These are phyloP conservation scores for Cordyceps javanica DNA, from an alignment of 2,329 filamentous ascomycete genomes.

Conservation along the genomic window DNA sequence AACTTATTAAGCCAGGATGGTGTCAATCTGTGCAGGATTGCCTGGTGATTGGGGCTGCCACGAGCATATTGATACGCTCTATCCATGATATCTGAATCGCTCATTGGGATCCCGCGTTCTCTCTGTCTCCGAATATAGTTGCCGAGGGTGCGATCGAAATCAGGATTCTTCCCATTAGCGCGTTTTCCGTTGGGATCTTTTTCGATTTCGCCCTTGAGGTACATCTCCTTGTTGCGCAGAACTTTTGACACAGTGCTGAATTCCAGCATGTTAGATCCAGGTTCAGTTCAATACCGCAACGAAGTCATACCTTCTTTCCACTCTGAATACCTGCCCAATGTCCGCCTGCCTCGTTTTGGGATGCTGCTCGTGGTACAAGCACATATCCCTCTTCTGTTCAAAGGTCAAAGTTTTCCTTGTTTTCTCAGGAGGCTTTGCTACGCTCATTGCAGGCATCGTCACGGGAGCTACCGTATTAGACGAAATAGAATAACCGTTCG, in stretches of 20 bases:
- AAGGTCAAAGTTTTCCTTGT: constrained; percentile 86
- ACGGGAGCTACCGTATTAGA: constrained; percentile 53
- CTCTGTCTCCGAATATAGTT: constrained; percentile 83
- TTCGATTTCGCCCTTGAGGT: constrained; percentile 77
- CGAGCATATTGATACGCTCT: constrained; percentile 78
- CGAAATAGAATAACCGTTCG: constrained; percentile 50
- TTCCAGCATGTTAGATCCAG: constrained; percentile 19
- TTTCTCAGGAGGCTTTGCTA: constrained; percentile 39
- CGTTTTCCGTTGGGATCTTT: constrained; percentile 67
- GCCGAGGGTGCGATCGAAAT: constrained; percentile 84
- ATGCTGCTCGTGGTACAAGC: constrained; percentile 84
- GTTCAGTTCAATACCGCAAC: neutral
- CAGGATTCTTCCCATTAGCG: constrained; percentile 75
- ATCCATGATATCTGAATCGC: constrained; percentile 76
- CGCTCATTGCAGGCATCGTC: constrained; percentile 40
- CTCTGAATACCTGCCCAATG: constrained; percentile 91
- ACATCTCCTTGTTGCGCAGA: constrained; percentile 88
- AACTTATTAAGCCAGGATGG: constrained; percentile 88
- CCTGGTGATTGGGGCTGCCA: constrained; percentile 62
- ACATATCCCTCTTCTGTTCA: constrained; percentile 87
- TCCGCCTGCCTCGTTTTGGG: constrained; percentile 91
- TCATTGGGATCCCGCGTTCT: constrained; percentile 65
- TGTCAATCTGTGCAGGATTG: constrained; percentile 64
- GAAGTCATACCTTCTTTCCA: constrained; percentile 80
- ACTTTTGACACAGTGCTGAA: constrained; percentile 96